Evolutionary conservation across 2,329 filamentous ascomycete species (phyloP).

Genomic region (Calonectria henricotiae): DNA sequence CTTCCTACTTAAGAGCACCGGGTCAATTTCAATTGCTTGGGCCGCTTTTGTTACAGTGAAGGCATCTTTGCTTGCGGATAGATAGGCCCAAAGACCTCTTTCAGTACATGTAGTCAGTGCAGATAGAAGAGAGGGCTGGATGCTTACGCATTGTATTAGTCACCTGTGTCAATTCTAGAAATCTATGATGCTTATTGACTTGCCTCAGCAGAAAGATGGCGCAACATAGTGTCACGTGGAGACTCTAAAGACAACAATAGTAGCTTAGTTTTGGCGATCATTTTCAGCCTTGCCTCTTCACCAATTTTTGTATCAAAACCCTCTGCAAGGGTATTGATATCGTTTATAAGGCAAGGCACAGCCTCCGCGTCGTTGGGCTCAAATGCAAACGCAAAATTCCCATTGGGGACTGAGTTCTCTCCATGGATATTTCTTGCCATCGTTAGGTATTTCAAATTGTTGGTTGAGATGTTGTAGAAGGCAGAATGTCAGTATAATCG

Average conservation of each 20-base stretch:
- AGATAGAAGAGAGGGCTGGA: conserved; percentile 47
- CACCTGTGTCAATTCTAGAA: background rate
- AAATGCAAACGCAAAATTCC: conserved; percentile 40
- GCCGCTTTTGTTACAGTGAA: conserved; percentile 57
- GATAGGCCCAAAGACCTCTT: conserved; percentile 56
- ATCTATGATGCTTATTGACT: conserved; percentile 9
- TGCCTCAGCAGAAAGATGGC: conserved; percentile 64
- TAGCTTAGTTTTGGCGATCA: conserved; percentile 57
- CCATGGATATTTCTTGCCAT: too few relatives aligned
- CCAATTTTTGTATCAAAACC: conserved; percentile 29
- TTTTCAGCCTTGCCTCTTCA: conserved; percentile 49
- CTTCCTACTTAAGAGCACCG: conserved; percentile 1
- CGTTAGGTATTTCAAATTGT: too few relatives aligned
- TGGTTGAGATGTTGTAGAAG: too few relatives aligned
- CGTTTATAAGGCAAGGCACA: conserved; percentile 39
- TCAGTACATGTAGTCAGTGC: conserved; percentile 56
- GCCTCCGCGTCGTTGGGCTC: conserved; percentile 37
- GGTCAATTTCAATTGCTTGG: conserved; percentile 9
- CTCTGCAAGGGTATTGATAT: conserved; percentile 31
- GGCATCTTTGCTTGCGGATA: conserved; percentile 54
- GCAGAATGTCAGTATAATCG: too few relatives aligned
- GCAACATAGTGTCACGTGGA: conserved; percentile 66
- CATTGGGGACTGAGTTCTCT: background rate
- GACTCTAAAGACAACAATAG: conserved; percentile 61
- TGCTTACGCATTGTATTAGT: background rate